Percentiles rank a stretch among this genome's conserved stretches.
These are phyloP conservation scores for Tetrapisispora fleetii DNA, from an alignment of 805 yeast species.

Conservation along the genomic window DNA sequence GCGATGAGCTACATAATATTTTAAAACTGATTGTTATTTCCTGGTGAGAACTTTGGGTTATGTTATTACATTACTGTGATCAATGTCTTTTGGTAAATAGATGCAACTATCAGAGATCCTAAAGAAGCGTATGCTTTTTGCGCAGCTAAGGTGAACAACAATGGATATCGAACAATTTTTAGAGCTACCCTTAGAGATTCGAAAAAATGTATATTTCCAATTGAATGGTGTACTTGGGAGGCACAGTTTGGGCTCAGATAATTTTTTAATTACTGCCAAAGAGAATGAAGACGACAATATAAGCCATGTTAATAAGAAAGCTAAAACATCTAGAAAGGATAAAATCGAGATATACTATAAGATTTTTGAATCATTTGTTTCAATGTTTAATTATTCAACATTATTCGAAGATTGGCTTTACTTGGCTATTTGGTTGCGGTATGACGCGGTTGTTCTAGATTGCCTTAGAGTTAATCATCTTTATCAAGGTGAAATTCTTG, in stretches of 20 bases:
- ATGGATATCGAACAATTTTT: slow-evolving; percentile 12
- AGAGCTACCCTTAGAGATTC: slow-evolving; percentile 17
- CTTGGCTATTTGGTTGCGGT: slow-evolving; percentile 20
- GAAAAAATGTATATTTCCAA: slow-evolving; percentile 19
- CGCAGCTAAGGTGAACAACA: background rate
- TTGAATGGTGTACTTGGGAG: slow-evolving; percentile 12
- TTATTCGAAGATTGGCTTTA: slow-evolving; percentile 19
- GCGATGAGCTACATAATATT: background rate
- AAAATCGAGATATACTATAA: slow-evolving; percentile 6
- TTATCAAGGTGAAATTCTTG: slow-evolving; percentile 15
- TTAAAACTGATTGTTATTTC: no score
- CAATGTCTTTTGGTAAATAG: no score
- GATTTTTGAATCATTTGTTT: slow-evolving; percentile 14
- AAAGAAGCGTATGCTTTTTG: no score
- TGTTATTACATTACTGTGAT: no score
- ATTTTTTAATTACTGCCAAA: background rate
- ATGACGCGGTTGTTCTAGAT: slow-evolving; percentile 25
- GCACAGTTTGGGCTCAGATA: background rate
- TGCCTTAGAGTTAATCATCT: slow-evolving; percentile 19
- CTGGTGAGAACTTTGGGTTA: no score
- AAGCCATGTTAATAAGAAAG: background rate
- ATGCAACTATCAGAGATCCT: no score
- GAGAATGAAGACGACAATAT: background rate
- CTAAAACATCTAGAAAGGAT: background rate
- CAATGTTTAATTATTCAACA: slow-evolving; percentile 18